Conservation (phyloP, 225 moss, liverwort and hornwort genomes). For the Pseudisothecium myosuroides region DNA sequence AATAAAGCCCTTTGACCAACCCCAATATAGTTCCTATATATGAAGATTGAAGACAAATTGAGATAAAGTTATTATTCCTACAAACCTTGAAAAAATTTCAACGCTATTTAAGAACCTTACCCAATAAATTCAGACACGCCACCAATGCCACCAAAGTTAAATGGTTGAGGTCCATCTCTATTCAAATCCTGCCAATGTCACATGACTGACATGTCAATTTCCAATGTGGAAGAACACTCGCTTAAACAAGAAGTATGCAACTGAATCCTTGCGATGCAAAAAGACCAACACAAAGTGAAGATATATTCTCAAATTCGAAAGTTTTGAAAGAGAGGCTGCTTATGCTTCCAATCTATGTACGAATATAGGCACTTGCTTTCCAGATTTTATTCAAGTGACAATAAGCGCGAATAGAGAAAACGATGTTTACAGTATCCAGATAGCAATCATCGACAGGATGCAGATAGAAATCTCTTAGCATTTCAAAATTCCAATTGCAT, state of each 20-base stretch:
- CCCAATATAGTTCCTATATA: not conserved
- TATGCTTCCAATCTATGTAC: not conserved
- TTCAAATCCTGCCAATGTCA: conserved; percentile 58
- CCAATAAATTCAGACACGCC: conserved; percentile 91
- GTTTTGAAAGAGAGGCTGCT: not conserved
- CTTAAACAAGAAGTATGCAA: not conserved
- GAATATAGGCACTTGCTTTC: not conserved
- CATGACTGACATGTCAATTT: not conserved
- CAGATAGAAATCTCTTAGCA: not conserved
- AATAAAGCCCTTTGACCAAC: not conserved
- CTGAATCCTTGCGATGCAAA: not conserved
- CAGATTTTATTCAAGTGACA: not conserved
- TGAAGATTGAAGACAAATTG: not conserved
- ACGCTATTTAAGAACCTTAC: not conserved
- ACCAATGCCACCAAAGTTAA: conserved; percentile 86
- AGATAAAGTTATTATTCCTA: not conserved
- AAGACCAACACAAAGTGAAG: not conserved
- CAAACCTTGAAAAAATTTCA: not conserved
- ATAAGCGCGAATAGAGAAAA: not conserved
- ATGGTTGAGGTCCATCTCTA: conserved; percentile 63
- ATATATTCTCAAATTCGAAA: not conserved
- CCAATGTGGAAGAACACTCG: not conserved
- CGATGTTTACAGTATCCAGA: not conserved
- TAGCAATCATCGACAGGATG: not conserved
- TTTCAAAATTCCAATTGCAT: not conserved